These are phyloP conservation scores for Cercospora sojina DNA, from an alignment of 2,329 filamentous ascomycete genomes.

Conservation along the genomic window DNA sequence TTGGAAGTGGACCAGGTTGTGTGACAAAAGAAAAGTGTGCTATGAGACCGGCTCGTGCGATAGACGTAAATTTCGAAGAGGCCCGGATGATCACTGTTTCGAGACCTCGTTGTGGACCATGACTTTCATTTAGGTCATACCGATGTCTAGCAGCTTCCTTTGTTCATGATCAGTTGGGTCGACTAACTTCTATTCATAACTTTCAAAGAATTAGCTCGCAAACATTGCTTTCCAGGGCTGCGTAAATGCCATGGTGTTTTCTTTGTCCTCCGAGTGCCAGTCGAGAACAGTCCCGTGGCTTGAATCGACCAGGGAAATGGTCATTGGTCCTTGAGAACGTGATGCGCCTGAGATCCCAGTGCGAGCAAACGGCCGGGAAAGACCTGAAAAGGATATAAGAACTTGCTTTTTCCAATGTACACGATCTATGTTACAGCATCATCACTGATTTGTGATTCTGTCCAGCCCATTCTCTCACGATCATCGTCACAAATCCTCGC, in stretches of 20 bases:
- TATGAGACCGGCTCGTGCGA: slow-evolving; percentile 9
- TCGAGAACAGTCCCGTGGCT: background rate
- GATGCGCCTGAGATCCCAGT: background rate
- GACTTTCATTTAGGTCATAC: background rate
- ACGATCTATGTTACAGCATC: slow-evolving; percentile 7
- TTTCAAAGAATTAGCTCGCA: background rate
- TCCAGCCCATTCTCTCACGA: slow-evolving; percentile 43
- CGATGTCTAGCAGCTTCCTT: background rate
- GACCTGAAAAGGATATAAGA: background rate
- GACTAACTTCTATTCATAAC: background rate
- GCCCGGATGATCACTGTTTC: too few relatives aligned
- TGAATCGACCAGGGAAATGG: background rate
- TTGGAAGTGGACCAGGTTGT: background rate
- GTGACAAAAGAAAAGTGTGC: background rate
- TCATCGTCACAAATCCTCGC: slow-evolving; percentile 46
- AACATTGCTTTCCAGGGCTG: background rate
- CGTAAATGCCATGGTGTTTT: background rate
- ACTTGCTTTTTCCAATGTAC: background rate
- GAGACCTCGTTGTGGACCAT: background rate
- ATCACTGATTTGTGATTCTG: slow-evolving; percentile 22
- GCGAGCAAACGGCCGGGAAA: background rate
- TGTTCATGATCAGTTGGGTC: background rate
- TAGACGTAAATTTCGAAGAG: background rate
- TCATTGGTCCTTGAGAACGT: background rate
- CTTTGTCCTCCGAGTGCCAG: background rate